Percentiles rank a stretch among this genome's conserved stretches.
Evolutionary conservation across 441 rosid species (phyloP).

Genomic region (Adansonia grandidieri): DNA sequence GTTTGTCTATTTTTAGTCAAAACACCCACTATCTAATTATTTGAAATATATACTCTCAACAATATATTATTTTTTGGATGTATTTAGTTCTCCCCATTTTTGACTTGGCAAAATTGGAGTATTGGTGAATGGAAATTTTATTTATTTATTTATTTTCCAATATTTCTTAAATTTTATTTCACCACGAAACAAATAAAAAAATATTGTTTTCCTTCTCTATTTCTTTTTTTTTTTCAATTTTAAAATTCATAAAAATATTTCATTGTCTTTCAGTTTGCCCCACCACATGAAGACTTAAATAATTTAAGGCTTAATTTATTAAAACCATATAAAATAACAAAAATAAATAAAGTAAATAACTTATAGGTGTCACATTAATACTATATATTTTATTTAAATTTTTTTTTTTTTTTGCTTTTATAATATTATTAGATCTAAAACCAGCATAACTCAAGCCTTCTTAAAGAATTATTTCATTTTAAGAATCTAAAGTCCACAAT

Average conservation of each 20-base stretch:
- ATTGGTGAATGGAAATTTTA: no score
- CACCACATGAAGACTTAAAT: neutral
- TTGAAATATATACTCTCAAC: neutral
- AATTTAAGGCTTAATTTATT: neutral
- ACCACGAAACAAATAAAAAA: neutral
- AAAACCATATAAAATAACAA: neutral
- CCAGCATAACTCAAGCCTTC: neutral
- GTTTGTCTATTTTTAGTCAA: neutral
- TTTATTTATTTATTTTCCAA: neutral
- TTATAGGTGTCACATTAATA: neutral
- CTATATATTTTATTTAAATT: neutral
- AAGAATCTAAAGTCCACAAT: neutral
- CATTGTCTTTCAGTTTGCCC: neutral
- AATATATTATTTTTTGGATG: neutral
- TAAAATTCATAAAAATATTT: neutral
- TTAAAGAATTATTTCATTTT: neutral
- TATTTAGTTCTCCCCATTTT: neutral
- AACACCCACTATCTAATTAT: neutral
- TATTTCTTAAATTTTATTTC: conserved; percentile 10
- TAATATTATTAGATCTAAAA: neutral
- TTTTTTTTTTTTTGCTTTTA: no score
- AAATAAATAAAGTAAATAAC: neutral
- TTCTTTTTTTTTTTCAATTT: neutral
- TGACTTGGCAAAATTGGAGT: neutral
- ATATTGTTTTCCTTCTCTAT: neutral